A percentile compares a stretch with the other conserved stretches of the same genome.
Conservation (phyloP, 225 moss, liverwort and hornwort species). For the Bryoerythrophyllum caledonicum region DNA sequence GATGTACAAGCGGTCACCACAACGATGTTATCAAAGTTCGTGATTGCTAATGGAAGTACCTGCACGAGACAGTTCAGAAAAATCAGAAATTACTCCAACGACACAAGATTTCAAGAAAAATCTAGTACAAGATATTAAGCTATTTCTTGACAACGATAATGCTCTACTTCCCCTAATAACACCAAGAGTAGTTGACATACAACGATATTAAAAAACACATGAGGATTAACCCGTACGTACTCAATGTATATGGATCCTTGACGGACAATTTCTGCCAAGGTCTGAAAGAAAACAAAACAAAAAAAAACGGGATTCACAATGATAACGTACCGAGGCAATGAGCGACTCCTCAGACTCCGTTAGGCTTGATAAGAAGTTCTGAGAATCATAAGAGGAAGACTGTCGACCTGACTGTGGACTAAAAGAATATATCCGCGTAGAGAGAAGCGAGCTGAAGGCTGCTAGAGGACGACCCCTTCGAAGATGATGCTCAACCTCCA, state of each 20-base stretch:
- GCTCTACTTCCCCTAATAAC: background rate
- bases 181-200: slow-evolving; percentile 5
- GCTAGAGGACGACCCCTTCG: slow-evolving; percentile 81
- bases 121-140: slow-evolving; percentile 3
- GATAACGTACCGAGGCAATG: slow-evolving; percentile 48
- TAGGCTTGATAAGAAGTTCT: slow-evolving; percentile 50
- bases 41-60: slow-evolving; percentile 70
- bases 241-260: background rate
- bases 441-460: slow-evolving; percentile 72
- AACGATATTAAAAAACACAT: background rate
- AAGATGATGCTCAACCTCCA: slow-evolving; percentile 77
- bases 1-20: slow-evolving; percentile 81
- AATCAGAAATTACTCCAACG: background rate
- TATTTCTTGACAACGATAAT: background rate
- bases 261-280: slow-evolving; percentile 9
- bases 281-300: background rate
- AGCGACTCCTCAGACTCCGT: slow-evolving; percentile 66
- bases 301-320: background rate
- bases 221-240: slow-evolving; percentile 4
- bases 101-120: background rate
- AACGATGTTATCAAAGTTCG: slow-evolving; percentile 64
- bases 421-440: slow-evolving; percentile 47
- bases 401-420: slow-evolving; percentile 35
- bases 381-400: slow-evolving; percentile 53
- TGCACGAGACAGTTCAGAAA: slow-evolving; percentile 33